Conservation (phyloP, 257 asterid species). For the Pogostemon cablin region DNA sequence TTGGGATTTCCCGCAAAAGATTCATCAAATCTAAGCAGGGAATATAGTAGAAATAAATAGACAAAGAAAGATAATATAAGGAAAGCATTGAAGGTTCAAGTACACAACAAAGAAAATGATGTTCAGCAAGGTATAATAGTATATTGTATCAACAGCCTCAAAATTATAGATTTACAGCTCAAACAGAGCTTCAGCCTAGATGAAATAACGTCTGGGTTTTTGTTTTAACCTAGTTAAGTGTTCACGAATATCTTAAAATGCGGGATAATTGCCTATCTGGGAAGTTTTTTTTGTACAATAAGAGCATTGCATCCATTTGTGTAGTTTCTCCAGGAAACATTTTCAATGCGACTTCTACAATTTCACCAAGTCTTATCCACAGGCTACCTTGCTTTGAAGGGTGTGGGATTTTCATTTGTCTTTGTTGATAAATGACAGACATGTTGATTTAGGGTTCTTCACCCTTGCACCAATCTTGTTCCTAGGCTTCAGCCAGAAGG, state of each 20-base stretch:
- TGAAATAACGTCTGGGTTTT: not conserved
- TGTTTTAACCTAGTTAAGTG: not conserved
- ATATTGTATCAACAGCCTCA: conserved; percentile 7
- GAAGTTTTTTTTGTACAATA: not conserved
- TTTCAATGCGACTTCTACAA: conserved; percentile 3
- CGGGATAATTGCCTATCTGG: not conserved
- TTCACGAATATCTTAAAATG: not conserved
- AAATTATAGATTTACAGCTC: conserved; percentile 10
- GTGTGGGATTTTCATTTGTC: conserved; percentile 11
- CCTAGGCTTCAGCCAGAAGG: not conserved
- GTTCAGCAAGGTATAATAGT: not conserved
- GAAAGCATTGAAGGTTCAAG: conserved; percentile 5
- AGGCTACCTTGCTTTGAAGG: not conserved
- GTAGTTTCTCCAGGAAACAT: not conserved
- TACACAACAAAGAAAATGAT: not conserved
- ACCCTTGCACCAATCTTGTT: not conserved
- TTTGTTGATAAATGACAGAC: not conserved
- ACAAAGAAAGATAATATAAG: not conserved
- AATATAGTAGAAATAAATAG: conserved; percentile 16
- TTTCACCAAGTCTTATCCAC: not conserved
- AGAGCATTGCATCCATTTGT: not conserved
- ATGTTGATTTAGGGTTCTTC: not conserved
- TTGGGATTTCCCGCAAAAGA: conserved; percentile 83
- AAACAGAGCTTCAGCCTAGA: conserved; percentile 7
- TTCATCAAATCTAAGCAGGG: conserved; percentile 69